phyloP scores from a whole-genome alignment of 805 yeast species.

The Myxozyma melibiosi region DNA sequence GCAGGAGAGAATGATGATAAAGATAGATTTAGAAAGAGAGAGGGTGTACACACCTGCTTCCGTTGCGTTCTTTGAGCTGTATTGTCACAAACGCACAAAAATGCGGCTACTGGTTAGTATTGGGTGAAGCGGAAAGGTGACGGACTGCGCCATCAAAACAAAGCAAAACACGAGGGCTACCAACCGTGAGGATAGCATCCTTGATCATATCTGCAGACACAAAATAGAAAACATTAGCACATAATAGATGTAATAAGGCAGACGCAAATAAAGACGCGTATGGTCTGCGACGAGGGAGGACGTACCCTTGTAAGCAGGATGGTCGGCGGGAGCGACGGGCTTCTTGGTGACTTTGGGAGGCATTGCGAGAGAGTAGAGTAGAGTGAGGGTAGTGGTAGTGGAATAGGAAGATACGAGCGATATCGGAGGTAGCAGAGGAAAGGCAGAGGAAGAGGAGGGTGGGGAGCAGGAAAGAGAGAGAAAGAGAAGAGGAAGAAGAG shows the following conservation, averaged over 20 bases:
- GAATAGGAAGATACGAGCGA: not conserved
- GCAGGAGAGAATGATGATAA: not conserved
- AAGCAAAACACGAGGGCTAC: constrained; percentile 6
- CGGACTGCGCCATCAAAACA: constrained; percentile 1
- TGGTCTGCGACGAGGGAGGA: constrained; percentile 4
- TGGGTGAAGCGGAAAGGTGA: not conserved
- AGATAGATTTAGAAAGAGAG: not conserved
- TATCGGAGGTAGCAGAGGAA: not conserved
- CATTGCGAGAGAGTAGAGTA: constrained; percentile 21
- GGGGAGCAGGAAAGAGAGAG: not conserved
- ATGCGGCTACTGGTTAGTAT: too few species aligned
- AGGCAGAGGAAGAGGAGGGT: not conserved
- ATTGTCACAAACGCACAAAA: constrained; percentile 29
- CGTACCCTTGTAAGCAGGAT: constrained; percentile 47
- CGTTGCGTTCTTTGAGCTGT: constrained; percentile 76
- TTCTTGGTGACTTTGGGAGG: constrained; percentile 38
- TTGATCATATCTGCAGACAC: constrained; percentile 55
- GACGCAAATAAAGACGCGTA: not conserved
- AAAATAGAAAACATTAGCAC: not conserved
- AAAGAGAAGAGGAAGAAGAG: constrained; percentile 4
- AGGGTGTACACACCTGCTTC: constrained; percentile 41
- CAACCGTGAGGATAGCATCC: constrained; percentile 55
- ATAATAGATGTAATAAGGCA: constrained; percentile 31
- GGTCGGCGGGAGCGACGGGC: constrained; percentile 37
- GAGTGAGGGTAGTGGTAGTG: not conserved